Evolutionary conservation across 2,329 filamentous ascomycete species (phyloP).

Genomic region (Onygenales sp.): DNA sequence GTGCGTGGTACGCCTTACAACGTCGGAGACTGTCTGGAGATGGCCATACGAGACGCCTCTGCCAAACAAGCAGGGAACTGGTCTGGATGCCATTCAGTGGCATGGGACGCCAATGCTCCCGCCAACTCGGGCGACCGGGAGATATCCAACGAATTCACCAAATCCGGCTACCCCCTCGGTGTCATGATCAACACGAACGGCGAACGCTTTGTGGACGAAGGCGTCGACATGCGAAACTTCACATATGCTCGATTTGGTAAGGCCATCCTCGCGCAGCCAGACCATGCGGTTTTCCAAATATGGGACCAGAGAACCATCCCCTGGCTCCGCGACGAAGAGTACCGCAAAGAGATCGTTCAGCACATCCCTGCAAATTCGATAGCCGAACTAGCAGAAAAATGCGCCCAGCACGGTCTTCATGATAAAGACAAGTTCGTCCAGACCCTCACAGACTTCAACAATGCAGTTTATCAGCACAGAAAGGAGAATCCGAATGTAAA

Average conservation of each 20-base stretch:
- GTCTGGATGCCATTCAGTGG: slow-evolving; percentile 55
- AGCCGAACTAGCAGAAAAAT: slow-evolving; percentile 47
- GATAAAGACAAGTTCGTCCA: slow-evolving; percentile 39
- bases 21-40: slow-evolving; percentile 48
- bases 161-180: slow-evolving; percentile 58
- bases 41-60: slow-evolving; percentile 42
- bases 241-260: slow-evolving; percentile 59
- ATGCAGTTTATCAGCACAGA: slow-evolving; percentile 42
- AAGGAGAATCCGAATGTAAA: slow-evolving; percentile 35
- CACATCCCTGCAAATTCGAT: slow-evolving; percentile 44
- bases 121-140: slow-evolving; percentile 45
- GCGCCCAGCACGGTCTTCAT: slow-evolving; percentile 39
- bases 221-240: slow-evolving; percentile 55
- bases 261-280: slow-evolving; percentile 51
- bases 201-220: slow-evolving; percentile 57
- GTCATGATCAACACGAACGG: slow-evolving; percentile 54
- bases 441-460: slow-evolving; percentile 49
- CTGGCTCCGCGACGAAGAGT: slow-evolving; percentile 54
- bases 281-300: slow-evolving; percentile 52
- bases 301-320: slow-evolving; percentile 47
- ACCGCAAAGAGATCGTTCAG: slow-evolving; percentile 48
- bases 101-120: slow-evolving; percentile 56
- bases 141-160: slow-evolving; percentile 59
- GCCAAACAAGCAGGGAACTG: slow-evolving; percentile 50
- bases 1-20: slow-evolving; percentile 59